These are phyloP conservation scores for Rhizopus stolonifer DNA, from an alignment of 371 early-diverging fungal species.

Conservation along the genomic window DNA sequence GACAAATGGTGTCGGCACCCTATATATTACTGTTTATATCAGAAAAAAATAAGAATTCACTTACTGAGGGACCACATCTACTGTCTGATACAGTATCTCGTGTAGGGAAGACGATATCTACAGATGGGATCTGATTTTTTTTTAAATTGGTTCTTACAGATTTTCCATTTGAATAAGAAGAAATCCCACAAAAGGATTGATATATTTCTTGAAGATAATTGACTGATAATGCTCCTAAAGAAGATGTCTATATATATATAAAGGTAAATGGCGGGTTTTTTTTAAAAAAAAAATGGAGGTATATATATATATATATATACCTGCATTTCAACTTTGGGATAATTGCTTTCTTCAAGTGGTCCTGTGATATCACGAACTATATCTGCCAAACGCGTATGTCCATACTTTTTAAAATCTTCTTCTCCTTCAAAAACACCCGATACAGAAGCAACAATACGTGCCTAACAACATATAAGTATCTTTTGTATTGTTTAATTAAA, in stretches of 20 bases:
- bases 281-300: background rate
- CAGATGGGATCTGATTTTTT: slow-evolving; percentile 30
- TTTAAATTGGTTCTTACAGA: background rate
- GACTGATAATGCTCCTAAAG: slow-evolving; percentile 31
- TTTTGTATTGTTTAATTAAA: background rate
- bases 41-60: too few relatives aligned
- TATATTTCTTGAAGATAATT: slow-evolving; percentile 39
- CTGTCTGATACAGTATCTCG: slow-evolving; percentile 33
- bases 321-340: slow-evolving; percentile 48
- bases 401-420: slow-evolving; percentile 29
- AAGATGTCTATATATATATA: slow-evolving; percentile 55
- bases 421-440: slow-evolving; percentile 43
- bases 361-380: slow-evolving; percentile 26
- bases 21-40: background rate
- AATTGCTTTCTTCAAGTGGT: slow-evolving; percentile 7
- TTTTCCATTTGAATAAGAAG: slow-evolving; percentile 18
- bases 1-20: slow-evolving; percentile 49
- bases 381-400: slow-evolving; percentile 40
- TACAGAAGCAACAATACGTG: slow-evolving; percentile 42
- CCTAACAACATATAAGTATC: slow-evolving; percentile 12
- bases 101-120: slow-evolving; percentile 34
- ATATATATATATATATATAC: slow-evolving; percentile 13
- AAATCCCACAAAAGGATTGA: slow-evolving; percentile 39
- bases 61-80: slow-evolving; percentile 35
- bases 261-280: too few relatives aligned